These are phyloP conservation scores for Eleusine coracana DNA, from an alignment of 176 grass and related monocot genomes.

Conservation along the genomic window DNA sequence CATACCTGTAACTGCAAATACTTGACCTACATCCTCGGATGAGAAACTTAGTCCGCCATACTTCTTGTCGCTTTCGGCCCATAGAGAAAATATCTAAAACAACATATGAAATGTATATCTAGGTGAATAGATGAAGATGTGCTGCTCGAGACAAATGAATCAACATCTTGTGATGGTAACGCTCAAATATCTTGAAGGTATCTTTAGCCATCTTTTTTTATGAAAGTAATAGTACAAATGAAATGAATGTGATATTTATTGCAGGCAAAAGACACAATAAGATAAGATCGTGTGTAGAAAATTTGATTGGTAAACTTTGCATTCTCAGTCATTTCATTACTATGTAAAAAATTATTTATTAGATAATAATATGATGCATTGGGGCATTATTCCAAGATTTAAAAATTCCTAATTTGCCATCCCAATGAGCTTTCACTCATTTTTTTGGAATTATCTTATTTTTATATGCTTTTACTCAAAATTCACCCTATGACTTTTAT, in stretches of 20 bases:
- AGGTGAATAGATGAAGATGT: not conserved
- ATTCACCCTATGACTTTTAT: no score
- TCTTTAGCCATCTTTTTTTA: not conserved
- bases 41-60: constrained; percentile 80
- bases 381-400: no score
- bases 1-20: constrained; percentile 69
- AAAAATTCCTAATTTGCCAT: no score
- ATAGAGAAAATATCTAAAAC: constrained; percentile 68
- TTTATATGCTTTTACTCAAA: no score
- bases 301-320: not conserved
- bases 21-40: constrained; percentile 64
- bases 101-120: not conserved
- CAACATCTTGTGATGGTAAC: not conserved
- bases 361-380: no score
- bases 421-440: no score
- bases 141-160: not conserved
- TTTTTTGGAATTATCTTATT: no score
- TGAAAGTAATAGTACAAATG: no score
- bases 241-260: not conserved
- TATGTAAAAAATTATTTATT: not conserved
- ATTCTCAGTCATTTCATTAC: not conserved
- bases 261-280: not conserved
- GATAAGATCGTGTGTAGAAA: not conserved
- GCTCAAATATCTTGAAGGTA: not conserved
- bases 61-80: constrained; percentile 74